phyloP scores from a whole-genome alignment of 2,329 filamentous ascomycete genomes.

The Orbilia javanica region DNA sequence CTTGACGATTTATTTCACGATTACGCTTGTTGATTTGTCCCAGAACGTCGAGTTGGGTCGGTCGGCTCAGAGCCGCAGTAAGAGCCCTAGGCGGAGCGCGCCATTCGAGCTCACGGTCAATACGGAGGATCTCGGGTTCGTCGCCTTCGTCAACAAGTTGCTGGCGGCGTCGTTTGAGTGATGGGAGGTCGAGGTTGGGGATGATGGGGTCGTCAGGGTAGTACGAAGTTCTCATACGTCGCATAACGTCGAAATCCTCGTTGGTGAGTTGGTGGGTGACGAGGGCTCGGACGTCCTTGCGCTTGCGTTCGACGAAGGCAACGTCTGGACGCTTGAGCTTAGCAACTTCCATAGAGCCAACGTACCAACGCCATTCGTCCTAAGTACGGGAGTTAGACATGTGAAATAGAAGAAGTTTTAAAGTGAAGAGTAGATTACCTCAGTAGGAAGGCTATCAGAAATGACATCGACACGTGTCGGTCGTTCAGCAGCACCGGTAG shows the following conservation, averaged over 20 bases:
- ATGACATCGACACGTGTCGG: slow-evolving; percentile 82
- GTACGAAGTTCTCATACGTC: slow-evolving; percentile 63
- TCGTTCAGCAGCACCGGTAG: slow-evolving; percentile 32
- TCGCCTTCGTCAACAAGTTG: slow-evolving; percentile 77
- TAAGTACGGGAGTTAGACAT: slow-evolving; percentile 64
- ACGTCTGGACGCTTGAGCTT: slow-evolving; percentile 74
- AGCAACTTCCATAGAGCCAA: slow-evolving; percentile 79
- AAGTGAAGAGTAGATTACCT: slow-evolving; percentile 70
- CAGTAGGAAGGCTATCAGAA: slow-evolving; percentile 86
- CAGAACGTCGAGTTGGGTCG: slow-evolving; percentile 81
- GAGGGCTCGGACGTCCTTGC: slow-evolving; percentile 59
- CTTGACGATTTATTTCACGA: slow-evolving; percentile 84
- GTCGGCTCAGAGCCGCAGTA: slow-evolving; percentile 66
- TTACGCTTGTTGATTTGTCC: slow-evolving; percentile 87
- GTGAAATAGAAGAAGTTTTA: slow-evolving; percentile 5
- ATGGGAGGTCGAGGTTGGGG: slow-evolving; percentile 65
- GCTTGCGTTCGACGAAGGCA: slow-evolving; percentile 60
- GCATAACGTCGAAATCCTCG: slow-evolving; percentile 60
- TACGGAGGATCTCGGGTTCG: slow-evolving; percentile 63
- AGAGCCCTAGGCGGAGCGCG: slow-evolving; percentile 68
- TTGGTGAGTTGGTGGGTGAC: slow-evolving; percentile 58
- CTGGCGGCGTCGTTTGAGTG: slow-evolving; percentile 68
- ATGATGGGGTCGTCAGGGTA: slow-evolving; percentile 47
- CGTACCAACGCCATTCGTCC: slow-evolving; percentile 84
- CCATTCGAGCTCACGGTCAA: slow-evolving; percentile 74